Percentiles rank a stretch among this genome's conserved stretches.
These are phyloP conservation scores for Fusarium abutilonis DNA, from an alignment of 2,329 filamentous ascomycete genomes.

Conservation along the genomic window DNA sequence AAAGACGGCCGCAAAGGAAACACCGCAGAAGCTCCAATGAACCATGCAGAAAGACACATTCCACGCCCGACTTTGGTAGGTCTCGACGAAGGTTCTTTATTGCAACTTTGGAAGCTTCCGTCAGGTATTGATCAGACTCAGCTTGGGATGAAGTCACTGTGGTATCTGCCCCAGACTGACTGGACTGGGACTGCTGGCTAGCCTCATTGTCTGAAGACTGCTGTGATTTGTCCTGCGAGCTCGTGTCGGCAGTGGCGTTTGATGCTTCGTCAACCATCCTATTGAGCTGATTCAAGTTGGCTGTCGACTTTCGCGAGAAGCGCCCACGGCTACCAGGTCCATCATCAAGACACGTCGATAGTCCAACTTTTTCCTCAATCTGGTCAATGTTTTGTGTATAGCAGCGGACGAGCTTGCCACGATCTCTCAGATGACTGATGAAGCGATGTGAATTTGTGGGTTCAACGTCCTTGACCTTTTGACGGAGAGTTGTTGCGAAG, in stretches of 20 bases:
- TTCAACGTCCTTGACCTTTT: slow-evolving; percentile 70
- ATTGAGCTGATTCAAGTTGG: slow-evolving; percentile 48
- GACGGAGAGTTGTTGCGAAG: slow-evolving; percentile 73
- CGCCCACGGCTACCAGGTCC: slow-evolving; percentile 70
- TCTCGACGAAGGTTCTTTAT: slow-evolving; percentile 44
- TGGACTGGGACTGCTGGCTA: slow-evolving; percentile 29
- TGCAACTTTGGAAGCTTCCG: slow-evolving; percentile 32
- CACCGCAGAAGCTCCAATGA: slow-evolving; percentile 73
- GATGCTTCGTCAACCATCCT: slow-evolving; percentile 53
- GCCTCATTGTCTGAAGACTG: slow-evolving; percentile 37
- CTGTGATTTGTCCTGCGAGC: slow-evolving; percentile 37
- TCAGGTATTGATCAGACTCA: slow-evolving; percentile 36
- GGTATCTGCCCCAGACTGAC: slow-evolving; percentile 28
- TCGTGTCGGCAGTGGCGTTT: slow-evolving; percentile 30
- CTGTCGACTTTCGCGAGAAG: slow-evolving; percentile 63
- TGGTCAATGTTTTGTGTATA: slow-evolving; percentile 82
- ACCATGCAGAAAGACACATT: slow-evolving; percentile 77
- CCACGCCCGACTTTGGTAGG: slow-evolving; percentile 58
- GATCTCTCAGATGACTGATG: slow-evolving; percentile 72
- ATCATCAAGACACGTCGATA: slow-evolving; percentile 68
- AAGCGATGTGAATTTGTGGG: slow-evolving; percentile 75
- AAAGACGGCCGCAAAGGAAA: slow-evolving; percentile 67
- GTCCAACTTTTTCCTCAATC: slow-evolving; percentile 75
- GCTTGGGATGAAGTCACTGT: slow-evolving; percentile 17
- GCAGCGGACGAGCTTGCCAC: slow-evolving; percentile 73